A percentile compares a stretch with the other conserved stretches of the same genome.
These are phyloP conservation scores for Edaphochlamys debaryana DNA, from an alignment of 139 green algal species.

Conservation along the genomic window DNA sequence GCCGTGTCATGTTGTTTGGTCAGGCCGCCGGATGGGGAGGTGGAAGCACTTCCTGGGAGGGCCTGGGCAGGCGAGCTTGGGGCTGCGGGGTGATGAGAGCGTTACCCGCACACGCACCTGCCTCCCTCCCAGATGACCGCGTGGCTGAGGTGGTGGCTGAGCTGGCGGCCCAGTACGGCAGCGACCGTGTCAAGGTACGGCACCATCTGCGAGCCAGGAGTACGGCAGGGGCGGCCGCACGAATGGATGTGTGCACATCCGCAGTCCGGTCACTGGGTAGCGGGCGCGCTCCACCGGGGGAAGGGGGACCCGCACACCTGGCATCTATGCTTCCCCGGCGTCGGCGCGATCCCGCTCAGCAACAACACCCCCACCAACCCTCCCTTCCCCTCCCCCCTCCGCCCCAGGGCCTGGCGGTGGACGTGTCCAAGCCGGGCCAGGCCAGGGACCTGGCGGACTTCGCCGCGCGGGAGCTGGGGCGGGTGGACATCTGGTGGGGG, in stretches of 20 bases:
- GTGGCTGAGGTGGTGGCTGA: conserved; percentile 65
- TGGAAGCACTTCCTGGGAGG: too few species aligned
- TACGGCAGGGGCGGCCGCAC: not conserved
- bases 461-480: conserved; percentile 60
- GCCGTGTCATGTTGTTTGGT: too few species aligned
- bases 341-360: too few species aligned
- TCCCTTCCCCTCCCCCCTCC: not conserved
- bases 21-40: too few species aligned
- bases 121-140: conserved; percentile 42
- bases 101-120: not conserved
- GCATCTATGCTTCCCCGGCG: too few species aligned
- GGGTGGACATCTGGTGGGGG: conserved; percentile 74
- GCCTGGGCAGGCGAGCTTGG: too few species aligned
- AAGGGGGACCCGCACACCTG: not conserved
- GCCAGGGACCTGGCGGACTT: conserved; percentile 77
- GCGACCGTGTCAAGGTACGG: conserved; percentile 43
- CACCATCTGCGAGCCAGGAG: too few species aligned
- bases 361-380: not conserved
- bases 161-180: conserved; percentile 49
- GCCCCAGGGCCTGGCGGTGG: conserved; percentile 62
- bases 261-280: too few species aligned
- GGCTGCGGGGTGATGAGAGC: too few species aligned
- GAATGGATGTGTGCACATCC: too few species aligned
- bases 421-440: conserved; percentile 70
- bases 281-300: too few species aligned